Evolutionary conservation across 2,329 filamentous ascomycete species (phyloP).

Genomic region (Ascochyta koolunga): DNA sequence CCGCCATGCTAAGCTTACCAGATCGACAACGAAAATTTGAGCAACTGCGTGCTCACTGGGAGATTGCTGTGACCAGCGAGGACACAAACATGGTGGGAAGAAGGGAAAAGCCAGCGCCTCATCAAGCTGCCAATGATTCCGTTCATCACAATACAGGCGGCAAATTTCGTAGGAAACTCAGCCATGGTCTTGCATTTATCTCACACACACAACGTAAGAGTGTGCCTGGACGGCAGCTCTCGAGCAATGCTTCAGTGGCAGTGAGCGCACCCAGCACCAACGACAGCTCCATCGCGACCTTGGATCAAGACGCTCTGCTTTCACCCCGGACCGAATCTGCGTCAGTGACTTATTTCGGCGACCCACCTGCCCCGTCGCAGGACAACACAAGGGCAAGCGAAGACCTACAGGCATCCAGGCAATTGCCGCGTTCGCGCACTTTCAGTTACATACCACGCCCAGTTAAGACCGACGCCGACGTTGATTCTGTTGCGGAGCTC

Average conservation of each 20-base stretch:
- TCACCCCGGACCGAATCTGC: conserved; percentile 15
- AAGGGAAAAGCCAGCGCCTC: conserved; percentile 27
- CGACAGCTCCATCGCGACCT: conserved; percentile 6
- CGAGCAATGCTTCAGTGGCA: conserved; percentile 17
- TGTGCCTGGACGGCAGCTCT: conserved; percentile 21
- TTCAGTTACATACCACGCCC: conserved; percentile 43
- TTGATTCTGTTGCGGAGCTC: conserved; percentile 2
- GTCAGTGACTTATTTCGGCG: neutral
- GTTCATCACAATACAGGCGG: conserved; percentile 19
- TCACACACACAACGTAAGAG: conserved; percentile 41
- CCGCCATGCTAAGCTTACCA: conserved; percentile 44
- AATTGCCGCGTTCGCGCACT: conserved; percentile 38
- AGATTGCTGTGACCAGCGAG: conserved; percentile 28
- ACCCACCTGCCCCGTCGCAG: neutral
- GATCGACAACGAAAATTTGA: conserved; percentile 39
- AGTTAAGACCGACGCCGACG: conserved; percentile 18
- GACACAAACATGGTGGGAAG: conserved; percentile 35
- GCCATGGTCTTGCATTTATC: conserved; percentile 41
- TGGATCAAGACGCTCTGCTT: conserved; percentile 13
- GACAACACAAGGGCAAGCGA: neutral
- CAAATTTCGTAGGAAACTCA: conserved; percentile 44
- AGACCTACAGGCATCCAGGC: conserved; percentile 22
- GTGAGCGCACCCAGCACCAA: conserved; percentile 14
- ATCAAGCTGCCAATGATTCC: conserved; percentile 18
- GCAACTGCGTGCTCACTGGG: conserved; percentile 43